Evolutionary conservation across 1,284 basidiomycete genomes (phyloP), one percentile per base, ranked within the genome.

Genomic region (Coriolopsis trogii): DNA sequence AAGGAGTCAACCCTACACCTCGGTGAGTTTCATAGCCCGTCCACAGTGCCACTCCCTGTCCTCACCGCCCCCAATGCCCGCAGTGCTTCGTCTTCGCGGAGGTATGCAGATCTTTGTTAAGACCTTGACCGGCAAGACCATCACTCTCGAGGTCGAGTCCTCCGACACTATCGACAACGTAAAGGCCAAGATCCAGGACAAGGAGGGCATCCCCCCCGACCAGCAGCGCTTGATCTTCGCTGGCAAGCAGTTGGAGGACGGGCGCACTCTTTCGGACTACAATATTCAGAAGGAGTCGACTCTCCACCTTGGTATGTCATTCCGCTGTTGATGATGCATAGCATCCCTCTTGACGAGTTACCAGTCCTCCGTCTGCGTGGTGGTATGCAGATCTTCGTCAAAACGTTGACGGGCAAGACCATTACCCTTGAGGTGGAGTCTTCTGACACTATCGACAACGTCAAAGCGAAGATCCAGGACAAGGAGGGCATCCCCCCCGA

Each of bases 1-100:
- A 66, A 66, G 60, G 64, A 66, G 61, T 57, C 53, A 28, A 66
- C 64, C 18, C 60, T 66, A 38, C 64, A 66, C 44, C 63, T 66
- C 41, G 58, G 60, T 62, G 33, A 46, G 49, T 44, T 12, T 12
- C 24, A 7, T 38, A 25, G 13, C 15, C 40, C 12, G 1, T 18
- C 18, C 42, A 36, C 26, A 18, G n/a, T n/a, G n/a, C n/a, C 20
- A 10, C 36, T 25, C 16, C 16, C 16, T 9, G 18, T 47, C 16
- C 13, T 48, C 1, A 18, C 21, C 18, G 39, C 23, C 23, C 18
- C 12, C 29, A 23, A 10, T 31, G 30, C 36, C 10, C 39, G 20
- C 26, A 51, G 53, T 44, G 21, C 44, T 47, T 28, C 50, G 50
- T 52, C 43, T 46, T 40, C 49, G 49, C 30, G 41, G 40, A 44